Evolutionary conservation across 1,139 yeast genomes (phyloP), one percentile per base, ranked within the genome.

Genomic region (Diutina scorzettiae): DNA sequence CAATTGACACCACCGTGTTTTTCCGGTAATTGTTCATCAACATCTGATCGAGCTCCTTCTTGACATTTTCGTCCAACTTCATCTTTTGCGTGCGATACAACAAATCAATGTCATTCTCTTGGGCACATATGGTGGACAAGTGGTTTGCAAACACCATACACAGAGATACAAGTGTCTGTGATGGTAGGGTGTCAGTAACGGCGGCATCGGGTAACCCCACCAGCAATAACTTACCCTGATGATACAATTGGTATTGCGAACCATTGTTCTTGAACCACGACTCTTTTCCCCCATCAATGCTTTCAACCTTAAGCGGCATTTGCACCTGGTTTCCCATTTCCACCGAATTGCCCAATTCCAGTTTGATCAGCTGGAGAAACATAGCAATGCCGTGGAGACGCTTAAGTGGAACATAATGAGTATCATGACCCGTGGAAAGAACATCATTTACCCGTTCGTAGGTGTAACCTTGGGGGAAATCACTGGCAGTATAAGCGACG

Each of bases 81-180:
- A 66, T 56, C 19, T 55, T 57, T 45, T 65, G 71, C 16, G 57
- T 57, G 36, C 73, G 49, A 57, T 67, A 83, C 2, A 86, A 63
- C 7, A 79, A 74, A 1, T 86, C 79, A 8, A 83, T 70, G 0
- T 62, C 51, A 29, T 72, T 58, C 16, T 59, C 51, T 6, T 49
- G 36, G 12, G 82, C 75, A 51, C 65, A 75, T 2, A 56, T 49
- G 0, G 89, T 89, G 1, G 79, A 71, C 2, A 79, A 59, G 25
- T 71, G 64, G 55, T 87, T 87, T 2, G 93, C 85, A 40, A 74
- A 62, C 27, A 89, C 72, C 97, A 89, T 89, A 44, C 82, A 59
- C 55, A 87, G 94, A 0, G 91, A 73, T 3, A 89, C 96, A 25
- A 89, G 59, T 3, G 63, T 51, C 37, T 71, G 74, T 0, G 87